Evolutionary conservation across 2,329 filamentous ascomycete species (phyloP).

Genomic region (Fusarium chaquense): DNA sequence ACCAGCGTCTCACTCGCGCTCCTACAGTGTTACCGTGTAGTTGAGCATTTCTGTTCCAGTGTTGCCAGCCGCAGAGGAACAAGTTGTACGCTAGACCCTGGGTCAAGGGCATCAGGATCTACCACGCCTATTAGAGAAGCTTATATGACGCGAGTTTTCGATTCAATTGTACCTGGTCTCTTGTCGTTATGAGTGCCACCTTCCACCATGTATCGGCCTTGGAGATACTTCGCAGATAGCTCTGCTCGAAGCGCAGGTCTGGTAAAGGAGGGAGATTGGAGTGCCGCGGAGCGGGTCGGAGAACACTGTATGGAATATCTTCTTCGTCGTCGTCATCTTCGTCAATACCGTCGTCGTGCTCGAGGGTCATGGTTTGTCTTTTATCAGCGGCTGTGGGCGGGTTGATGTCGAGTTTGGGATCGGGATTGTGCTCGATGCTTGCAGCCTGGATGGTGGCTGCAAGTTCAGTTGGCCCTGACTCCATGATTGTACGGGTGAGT

Average conservation of each 20-base stretch:
- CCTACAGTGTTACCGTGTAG: constrained; percentile 82
- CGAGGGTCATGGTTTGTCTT: constrained; percentile 54
- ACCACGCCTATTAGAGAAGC: neutral
- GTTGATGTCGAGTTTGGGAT: constrained; percentile 79
- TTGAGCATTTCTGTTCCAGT: constrained; percentile 85
- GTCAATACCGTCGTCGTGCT: constrained; percentile 53
- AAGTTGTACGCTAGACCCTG: constrained; percentile 94
- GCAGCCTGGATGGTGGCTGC: constrained; percentile 85
- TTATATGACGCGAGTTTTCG: neutral
- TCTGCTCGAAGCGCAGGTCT: constrained; percentile 96
- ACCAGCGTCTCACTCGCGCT: constrained; percentile 86
- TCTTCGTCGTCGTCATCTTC: constrained; percentile 63
- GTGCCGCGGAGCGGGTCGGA: constrained; percentile 65
- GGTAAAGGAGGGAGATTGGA: constrained; percentile 74
- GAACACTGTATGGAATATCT: constrained; percentile 75
- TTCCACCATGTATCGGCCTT: constrained; percentile 82
- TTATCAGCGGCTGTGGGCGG: constrained; percentile 79
- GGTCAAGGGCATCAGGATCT: constrained; percentile 87
- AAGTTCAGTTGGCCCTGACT: constrained; percentile 72
- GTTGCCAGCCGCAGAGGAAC: constrained; percentile 85
- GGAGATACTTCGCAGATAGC: constrained; percentile 91
- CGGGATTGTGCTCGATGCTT: constrained; percentile 79
- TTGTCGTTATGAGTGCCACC: constrained; percentile 84
- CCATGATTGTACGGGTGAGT: constrained; percentile 56
- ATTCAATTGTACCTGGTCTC: constrained; percentile 78